Evolutionary conservation across 257 asterid genomes (phyloP).

Genomic region (Forsythia viridissima): DNA sequence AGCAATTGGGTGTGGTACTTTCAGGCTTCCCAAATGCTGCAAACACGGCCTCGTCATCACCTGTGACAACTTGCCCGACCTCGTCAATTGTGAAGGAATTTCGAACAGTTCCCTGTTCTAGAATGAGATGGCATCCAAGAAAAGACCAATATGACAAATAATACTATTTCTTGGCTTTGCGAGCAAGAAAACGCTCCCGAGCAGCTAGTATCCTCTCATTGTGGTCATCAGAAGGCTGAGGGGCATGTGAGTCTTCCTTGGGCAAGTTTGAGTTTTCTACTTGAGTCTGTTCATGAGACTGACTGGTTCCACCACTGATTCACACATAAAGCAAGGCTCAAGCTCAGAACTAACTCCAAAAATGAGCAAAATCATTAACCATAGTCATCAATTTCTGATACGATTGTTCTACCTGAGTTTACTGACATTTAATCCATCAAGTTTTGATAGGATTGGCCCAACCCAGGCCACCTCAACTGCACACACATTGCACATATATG

Average conservation of each 20-base stretch:
- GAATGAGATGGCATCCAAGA: not conserved
- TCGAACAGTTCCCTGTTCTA: not conserved
- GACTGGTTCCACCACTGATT: not conserved
- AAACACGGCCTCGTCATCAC: too few relatives aligned
- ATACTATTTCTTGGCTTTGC: not conserved
- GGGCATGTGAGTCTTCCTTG: slow-evolving; percentile 29
- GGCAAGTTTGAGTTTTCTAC: slow-evolving; percentile 14
- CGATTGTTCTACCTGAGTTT: slow-evolving; percentile 62
- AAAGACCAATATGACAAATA: not conserved
- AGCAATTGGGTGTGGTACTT: not conserved
- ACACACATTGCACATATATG: slow-evolving; percentile 89
- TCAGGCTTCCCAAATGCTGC: too few relatives aligned
- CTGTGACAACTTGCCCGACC: not conserved
- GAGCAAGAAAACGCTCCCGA: not conserved
- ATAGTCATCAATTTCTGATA: not conserved
- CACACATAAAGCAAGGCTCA: slow-evolving; percentile 4
- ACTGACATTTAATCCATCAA: slow-evolving; percentile 57
- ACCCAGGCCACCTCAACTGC: slow-evolving; percentile 86
- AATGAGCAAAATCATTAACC: not conserved
- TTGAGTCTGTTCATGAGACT: not conserved
- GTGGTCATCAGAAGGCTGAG: slow-evolving; percentile 18
- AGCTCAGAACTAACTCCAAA: not conserved
- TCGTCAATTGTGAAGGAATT: not conserved
- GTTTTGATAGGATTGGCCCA: slow-evolving; percentile 64
- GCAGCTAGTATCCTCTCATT: not conserved